Percentiles rank a stretch among this genome's conserved stretches.
phyloP scores from a whole-genome alignment of 257 asterid genomes.

The Solanum phureja region DNA sequence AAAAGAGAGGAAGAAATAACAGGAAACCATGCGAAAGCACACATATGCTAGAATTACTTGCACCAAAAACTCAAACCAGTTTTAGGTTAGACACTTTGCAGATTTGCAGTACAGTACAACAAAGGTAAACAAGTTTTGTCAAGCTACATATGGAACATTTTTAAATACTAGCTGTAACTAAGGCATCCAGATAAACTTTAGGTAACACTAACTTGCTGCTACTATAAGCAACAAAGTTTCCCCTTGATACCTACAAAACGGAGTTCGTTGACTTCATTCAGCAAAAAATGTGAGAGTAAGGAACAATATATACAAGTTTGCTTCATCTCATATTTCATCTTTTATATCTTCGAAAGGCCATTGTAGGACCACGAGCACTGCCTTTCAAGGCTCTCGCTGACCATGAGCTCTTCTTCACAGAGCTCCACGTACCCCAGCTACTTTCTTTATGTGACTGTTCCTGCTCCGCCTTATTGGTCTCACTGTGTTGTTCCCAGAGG shows the following conservation, averaged over 20 bases:
- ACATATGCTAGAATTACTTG: not conserved
- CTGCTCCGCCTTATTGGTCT: slow-evolving; percentile 39
- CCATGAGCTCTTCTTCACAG: slow-evolving; percentile 39
- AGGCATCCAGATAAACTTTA: not conserved
- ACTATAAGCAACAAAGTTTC: not conserved
- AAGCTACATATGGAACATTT: not conserved
- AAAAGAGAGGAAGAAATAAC: not conserved
- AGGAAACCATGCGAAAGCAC: not conserved
- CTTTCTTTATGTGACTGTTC: slow-evolving; percentile 30
- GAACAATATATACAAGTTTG: not conserved
- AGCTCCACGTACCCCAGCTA: slow-evolving; percentile 27
- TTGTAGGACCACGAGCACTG: slow-evolving; percentile 40
- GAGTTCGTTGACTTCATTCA: not conserved
- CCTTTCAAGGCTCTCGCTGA: slow-evolving; percentile 35
- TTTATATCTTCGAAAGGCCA: slow-evolving; percentile 48
- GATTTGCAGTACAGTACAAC: not conserved
- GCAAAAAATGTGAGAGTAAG: not conserved
- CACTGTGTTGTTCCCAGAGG: slow-evolving; percentile 69
- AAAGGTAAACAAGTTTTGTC: not conserved
- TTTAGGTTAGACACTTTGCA: not conserved
- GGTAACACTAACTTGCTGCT: not conserved
- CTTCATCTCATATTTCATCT: slow-evolving; percentile 20
- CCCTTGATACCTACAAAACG: not conserved
- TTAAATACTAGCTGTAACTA: not conserved
- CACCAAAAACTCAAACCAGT: not conserved